phyloP scores from a whole-genome alignment of 2,329 filamentous ascomycete species.

The Nothopassalora personata region DNA sequence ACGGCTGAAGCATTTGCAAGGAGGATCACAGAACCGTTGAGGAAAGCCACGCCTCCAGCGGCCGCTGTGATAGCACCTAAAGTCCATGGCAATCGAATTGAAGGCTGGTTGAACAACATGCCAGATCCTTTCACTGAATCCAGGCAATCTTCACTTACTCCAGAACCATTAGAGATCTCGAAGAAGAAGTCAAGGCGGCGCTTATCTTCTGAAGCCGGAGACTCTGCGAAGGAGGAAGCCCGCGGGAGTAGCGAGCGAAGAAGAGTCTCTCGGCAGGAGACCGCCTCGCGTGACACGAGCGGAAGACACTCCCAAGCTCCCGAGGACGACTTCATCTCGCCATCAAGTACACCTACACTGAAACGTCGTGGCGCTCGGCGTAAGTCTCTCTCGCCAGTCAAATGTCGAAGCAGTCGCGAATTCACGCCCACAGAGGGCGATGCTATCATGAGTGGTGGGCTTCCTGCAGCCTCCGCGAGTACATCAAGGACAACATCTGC shows the following conservation, averaged over 20 bases:
- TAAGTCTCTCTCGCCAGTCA: conserved; percentile 39
- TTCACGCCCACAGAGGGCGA: conserved; percentile 8
- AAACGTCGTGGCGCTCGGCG: conserved; percentile 34
- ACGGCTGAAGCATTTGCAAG: conserved; percentile 19
- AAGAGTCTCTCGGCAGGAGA: conserved; percentile 18
- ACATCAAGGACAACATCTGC: conserved; percentile 10
- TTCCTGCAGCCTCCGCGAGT: conserved; percentile 7
- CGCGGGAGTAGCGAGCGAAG: conserved; percentile 19
- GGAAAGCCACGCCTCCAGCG: conserved; percentile 14
- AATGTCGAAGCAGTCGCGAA: conserved; percentile 24
- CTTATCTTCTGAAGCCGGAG: conserved; percentile 10
- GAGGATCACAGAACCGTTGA: conserved; percentile 20
- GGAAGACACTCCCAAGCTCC: conserved; percentile 2
- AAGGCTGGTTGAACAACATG: conserved; percentile 54
- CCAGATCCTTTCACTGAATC: conserved; percentile 36
- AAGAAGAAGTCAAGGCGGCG: conserved; percentile 19
- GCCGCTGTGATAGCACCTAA: conserved; percentile 32
- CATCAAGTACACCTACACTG: conserved; percentile 26
- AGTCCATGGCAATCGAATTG: conserved; percentile 49
- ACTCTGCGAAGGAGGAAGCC: conserved; percentile 3
- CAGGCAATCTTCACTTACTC: conserved; percentile 29
- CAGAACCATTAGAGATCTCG: conserved; percentile 26
- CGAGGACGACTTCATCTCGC: conserved; percentile 7
- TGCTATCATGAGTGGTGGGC: conserved; percentile 18
- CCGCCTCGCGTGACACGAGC: conserved; percentile 14